Evolutionary conservation across 148 eudicot genomes (phyloP).

Genomic region (Amaranthus palmeri): DNA sequence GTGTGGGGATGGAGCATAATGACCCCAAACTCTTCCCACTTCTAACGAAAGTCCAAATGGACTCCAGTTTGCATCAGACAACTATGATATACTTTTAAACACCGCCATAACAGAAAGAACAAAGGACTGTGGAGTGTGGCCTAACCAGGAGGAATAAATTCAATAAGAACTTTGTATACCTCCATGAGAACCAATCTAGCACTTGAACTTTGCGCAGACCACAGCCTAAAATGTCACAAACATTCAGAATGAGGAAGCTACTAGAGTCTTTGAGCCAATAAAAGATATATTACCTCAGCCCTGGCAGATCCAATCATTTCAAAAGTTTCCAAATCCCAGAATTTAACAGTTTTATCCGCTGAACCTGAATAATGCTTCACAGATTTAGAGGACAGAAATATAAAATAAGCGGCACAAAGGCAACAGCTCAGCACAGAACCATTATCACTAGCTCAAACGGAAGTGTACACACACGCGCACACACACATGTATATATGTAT

Average conservation of each 20-base stretch:
- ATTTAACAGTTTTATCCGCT: slow-evolving; percentile 85
- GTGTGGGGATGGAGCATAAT: too few species aligned
- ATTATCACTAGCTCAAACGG: slow-evolving; percentile 1
- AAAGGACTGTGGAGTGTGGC: too few species aligned
- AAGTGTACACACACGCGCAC: not conserved
- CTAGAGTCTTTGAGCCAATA: not conserved
- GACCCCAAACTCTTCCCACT: too few species aligned
- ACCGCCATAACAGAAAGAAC: too few species aligned
- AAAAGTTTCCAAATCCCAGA: slow-evolving; percentile 99
- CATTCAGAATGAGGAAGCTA: not conserved
- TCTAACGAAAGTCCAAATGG: too few species aligned
- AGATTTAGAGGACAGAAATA: slow-evolving; percentile 9
- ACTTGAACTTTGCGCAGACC: not conserved
- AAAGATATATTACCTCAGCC: slow-evolving; percentile 59
- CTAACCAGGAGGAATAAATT: too few species aligned
- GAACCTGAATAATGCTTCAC: slow-evolving; percentile 57
- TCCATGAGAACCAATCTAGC: not conserved
- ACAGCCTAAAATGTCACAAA: not conserved
- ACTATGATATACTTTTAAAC: too few species aligned
- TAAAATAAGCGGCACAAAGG: slow-evolving; percentile 7
- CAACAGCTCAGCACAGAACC: not conserved
- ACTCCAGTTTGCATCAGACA: too few species aligned
- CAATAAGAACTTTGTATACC: too few species aligned
- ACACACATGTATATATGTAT: too few species aligned
- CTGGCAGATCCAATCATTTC: slow-evolving; percentile 92